Evolutionary conservation across 345 rosid genomes (phyloP), one percentile per base, ranked within the genome.

Genomic region (Heritiera fomes): DNA sequence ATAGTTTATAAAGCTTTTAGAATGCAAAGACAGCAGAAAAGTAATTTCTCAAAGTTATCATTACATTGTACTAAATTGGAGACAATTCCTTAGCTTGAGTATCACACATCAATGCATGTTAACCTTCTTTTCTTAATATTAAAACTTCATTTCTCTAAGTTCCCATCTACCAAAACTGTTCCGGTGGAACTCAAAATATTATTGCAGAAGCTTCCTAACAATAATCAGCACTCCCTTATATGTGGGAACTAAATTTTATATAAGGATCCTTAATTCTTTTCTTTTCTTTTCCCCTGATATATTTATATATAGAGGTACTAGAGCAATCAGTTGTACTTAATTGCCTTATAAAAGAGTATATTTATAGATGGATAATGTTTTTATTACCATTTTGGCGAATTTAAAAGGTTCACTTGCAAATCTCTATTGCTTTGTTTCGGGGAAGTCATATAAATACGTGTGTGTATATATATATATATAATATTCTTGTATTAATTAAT

Each of bases 201-300:
- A 41, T 53, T 61, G 30, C 18, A 69, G 77, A 75, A 61, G 74
- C 46, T 77, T 81, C 80, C 17, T 17, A 71, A 50, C 40, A 79
- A 64, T 30, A 56, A 79, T 79, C 52, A 46, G 82, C 84, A 63
- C 83, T 80, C 73, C 89, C 89, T 76, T 63, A 73, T 46, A 82
- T 80, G 85, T 70, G 32, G 87, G 85, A 86, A 43, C 73, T 43
- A 59, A 52, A 49, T 75, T 82, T 64, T 23, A 23, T 72, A 75
- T 75, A 82, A 63, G 41, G 12, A 56, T 8, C 43, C 50, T 66
- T 34, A 23, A 23, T 23, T 23, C 28, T 1, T 34, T 34, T 34
- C 2, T 34, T 17, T 3, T 6, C 28, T 7, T 8, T 8, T 6
- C 20, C 18, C 15, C 12, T 61, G 8, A 28, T 63, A 58, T 23